Evolutionary conservation across 371 early-diverging fungal species (phyloP), one percentile per base, ranked within the genome.

Genomic region (Lichtheimia hyalospora): DNA sequence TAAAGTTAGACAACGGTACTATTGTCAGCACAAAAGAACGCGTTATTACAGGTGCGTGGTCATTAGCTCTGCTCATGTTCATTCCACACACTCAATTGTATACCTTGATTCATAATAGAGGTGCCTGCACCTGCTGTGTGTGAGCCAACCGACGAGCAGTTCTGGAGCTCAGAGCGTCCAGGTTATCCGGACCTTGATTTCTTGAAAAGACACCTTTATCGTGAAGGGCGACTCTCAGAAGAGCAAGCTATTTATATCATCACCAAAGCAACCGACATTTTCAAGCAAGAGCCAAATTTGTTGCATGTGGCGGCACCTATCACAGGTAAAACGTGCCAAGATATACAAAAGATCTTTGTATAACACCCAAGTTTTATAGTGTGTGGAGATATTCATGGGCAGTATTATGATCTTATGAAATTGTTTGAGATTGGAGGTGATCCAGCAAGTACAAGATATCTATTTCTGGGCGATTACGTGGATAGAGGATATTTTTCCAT

Each of bases 321-420:
- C 41, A 96, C 96, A 27, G 90, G 91, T 89, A 73, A 34, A 2
- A 34, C 34, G 8, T 34, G 1, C 34, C 23, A 42, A n/a, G 13
- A 49, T 7, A 10, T 7, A 49, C 3, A 55, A 18, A 25, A 48
- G 34, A 23, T 21, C 15, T 42, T 10, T 24, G 1, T 54, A n/a
- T n/a, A 54, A 39, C 54, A 54, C 4, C 23, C 5, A 14, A 25
- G 25, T 25, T 15, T n/a, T 20, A 15, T 40, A 87, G 94, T 97
- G 6, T 96, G 98, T 70, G 99, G 99, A 34, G 99, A 99, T 78
- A 93, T 99, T 27, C 99, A 99, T 72, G 99, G 99, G 1, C 99
- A 99, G 75, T 99, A 91, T 74, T 96, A 88, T 66, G 99, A 99
- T 78, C 81, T 99, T 66, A 92, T 99, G 91, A 97, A 96, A 69